Evolutionary conservation across 2,329 filamentous ascomycete genomes (phyloP).

Genomic region (Pestalotiopsis sp.): DNA sequence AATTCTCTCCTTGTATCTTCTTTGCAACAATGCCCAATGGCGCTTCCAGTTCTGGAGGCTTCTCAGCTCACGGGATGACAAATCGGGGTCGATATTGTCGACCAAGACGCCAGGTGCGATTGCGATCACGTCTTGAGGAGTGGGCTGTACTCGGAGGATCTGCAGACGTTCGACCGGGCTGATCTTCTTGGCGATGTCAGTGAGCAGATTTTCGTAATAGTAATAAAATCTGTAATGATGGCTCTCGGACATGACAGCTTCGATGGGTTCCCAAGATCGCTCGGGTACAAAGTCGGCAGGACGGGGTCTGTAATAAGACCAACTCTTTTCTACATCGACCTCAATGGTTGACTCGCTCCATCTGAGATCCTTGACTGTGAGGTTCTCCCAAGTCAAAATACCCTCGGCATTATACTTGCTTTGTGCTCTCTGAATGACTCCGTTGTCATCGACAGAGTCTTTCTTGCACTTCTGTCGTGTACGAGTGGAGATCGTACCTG

Average conservation of each 20-base stretch:
- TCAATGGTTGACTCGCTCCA: background rate
- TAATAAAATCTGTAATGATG: background rate
- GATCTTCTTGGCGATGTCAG: too few relatives aligned
- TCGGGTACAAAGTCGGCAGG: background rate
- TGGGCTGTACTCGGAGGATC: background rate
- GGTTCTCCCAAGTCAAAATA: background rate
- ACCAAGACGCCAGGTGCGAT: background rate
- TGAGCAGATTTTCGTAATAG: too few relatives aligned
- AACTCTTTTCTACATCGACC: background rate
- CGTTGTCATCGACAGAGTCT: background rate
- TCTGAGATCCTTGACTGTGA: background rate
- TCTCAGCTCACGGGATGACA: too few relatives aligned
- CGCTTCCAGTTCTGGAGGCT: too few relatives aligned
- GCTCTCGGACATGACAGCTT: background rate
- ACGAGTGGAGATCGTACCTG: background rate
- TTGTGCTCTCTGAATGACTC: background rate
- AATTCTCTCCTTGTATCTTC: background rate
- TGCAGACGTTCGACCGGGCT: background rate
- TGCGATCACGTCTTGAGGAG: background rate
- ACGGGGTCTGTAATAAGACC: background rate
- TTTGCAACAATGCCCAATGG: background rate
- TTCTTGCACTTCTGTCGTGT: background rate
- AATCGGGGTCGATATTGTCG: background rate
- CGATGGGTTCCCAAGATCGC: background rate
- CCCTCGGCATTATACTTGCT: slow-evolving; percentile 5